These are phyloP conservation scores for Amoeboaphelidium occidentale DNA, from an alignment of 371 early-diverging fungal species.

Conservation along the genomic window DNA sequence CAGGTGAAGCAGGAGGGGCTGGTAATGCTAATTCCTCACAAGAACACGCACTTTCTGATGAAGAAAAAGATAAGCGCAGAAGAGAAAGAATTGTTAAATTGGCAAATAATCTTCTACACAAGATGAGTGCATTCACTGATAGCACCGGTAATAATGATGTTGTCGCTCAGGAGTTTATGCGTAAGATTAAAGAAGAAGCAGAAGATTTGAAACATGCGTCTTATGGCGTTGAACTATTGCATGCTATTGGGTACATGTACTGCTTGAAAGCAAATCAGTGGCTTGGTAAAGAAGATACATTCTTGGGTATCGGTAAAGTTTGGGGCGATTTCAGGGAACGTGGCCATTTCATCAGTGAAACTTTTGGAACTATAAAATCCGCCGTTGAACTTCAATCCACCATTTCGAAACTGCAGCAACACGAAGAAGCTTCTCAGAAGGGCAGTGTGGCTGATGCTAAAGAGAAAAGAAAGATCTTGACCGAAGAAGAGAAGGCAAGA, in stretches of 20 bases:
- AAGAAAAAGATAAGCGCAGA: conserved; percentile 25
- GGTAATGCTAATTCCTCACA: conserved; percentile 9
- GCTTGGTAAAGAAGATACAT: conserved; percentile 31
- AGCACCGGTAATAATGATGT: conserved; percentile 7
- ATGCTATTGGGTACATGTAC: conserved; percentile 76
- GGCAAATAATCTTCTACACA: not conserved
- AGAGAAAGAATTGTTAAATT: conserved; percentile 12
- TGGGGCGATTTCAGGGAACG: conserved; percentile 28
- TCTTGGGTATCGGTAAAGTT: conserved; percentile 37
- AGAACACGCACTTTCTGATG: conserved; percentile 18
- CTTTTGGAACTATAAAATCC: conserved; percentile 60
- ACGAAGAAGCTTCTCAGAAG: conserved; percentile 48
- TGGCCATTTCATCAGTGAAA: conserved; percentile 56
- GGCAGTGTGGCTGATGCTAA: conserved; percentile 23
- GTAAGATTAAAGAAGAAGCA: conserved; percentile 43
- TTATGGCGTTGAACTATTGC: conserved; percentile 72
- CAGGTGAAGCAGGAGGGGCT: conserved; percentile 12
- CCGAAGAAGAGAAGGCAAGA: conserved; percentile 8
- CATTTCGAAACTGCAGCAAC: conserved; percentile 52
- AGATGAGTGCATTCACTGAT: conserved; percentile 2
- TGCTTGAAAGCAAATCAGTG: conserved; percentile 55
- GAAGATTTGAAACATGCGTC: conserved; percentile 62
- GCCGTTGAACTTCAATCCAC: conserved; percentile 71
- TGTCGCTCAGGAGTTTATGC: conserved; percentile 26
- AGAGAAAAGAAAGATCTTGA: conserved; percentile 1